These are phyloP conservation scores for Aureobasidium sp. DNA, from an alignment of 2,329 filamentous ascomycete species.

Conservation along the genomic window DNA sequence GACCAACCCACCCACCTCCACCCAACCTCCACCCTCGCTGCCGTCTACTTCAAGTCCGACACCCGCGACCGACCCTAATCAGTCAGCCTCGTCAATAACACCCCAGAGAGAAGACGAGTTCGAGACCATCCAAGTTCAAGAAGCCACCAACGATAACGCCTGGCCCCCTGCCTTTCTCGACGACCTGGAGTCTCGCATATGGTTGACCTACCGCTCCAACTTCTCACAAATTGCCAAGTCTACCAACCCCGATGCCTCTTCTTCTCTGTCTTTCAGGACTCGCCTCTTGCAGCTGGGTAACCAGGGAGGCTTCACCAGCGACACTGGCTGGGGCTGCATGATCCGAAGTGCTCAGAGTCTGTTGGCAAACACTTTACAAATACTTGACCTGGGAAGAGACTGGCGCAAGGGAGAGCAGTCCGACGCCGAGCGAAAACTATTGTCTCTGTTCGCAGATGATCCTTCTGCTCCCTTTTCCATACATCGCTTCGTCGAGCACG, in stretches of 20 bases:
- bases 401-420: constrained; percentile 61
- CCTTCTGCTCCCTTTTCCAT: constrained; percentile 84
- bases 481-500: constrained; percentile 86
- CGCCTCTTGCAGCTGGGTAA: constrained; percentile 75
- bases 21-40: not conserved
- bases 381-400: constrained; percentile 69
- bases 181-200: constrained; percentile 87
- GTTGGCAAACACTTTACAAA: constrained; percentile 73
- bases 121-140: constrained; percentile 18
- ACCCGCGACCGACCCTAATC: not conserved
- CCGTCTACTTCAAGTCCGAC: not conserved
- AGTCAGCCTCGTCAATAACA: not conserved
- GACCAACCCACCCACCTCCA: not conserved
- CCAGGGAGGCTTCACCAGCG: constrained; percentile 75
- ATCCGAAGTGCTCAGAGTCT: constrained; percentile 92
- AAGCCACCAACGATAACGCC: constrained; percentile 40
- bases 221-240: constrained; percentile 78
- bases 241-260: constrained; percentile 59
- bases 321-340: constrained; percentile 98
- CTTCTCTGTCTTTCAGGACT: constrained; percentile 73
- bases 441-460: constrained; percentile 82
- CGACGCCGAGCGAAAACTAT: constrained; percentile 54
- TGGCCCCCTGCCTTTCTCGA: constrained; percentile 84
- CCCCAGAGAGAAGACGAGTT: constrained; percentile 10
- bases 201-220: constrained; percentile 91